A percentile compares a stretch with the other conserved stretches of the same genome.
Conservation (phyloP, 2,329 filamentous ascomycete genomes). For the Pseudogymnoascus pannorum region DNA sequence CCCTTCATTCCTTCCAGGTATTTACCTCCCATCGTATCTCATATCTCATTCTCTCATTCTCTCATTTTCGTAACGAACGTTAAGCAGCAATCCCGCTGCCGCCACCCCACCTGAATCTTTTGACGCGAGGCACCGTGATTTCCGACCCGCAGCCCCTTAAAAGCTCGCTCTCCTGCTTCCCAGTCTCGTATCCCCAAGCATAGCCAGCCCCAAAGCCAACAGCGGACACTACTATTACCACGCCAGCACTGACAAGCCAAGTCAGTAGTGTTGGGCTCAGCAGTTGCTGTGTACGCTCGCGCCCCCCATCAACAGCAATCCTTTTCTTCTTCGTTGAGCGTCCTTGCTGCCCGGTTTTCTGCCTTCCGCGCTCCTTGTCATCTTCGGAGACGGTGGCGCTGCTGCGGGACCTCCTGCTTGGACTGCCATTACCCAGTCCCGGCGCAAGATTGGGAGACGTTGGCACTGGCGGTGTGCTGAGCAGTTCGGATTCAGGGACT, state of each 20-base stretch:
- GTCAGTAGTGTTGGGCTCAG: conserved; percentile 55
- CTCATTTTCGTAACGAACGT: not conserved
- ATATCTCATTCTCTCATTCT: not conserved
- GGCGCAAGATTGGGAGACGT: conserved; percentile 21
- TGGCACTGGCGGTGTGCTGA: conserved; percentile 30
- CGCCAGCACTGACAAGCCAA: conserved; percentile 58
- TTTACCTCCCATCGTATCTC: not conserved
- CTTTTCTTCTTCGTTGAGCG: conserved; percentile 38
- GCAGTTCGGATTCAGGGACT: conserved; percentile 54
- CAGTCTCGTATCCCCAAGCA: conserved; percentile 60
- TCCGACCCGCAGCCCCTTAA: conserved; percentile 30
- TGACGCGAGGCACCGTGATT: conserved; percentile 28
- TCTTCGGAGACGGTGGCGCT: not conserved
- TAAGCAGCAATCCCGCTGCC: conserved; percentile 7
- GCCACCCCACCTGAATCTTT: conserved; percentile 10
- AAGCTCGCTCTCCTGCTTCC: conserved; percentile 45
- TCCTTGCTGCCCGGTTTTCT: not conserved
- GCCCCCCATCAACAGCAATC: conserved; percentile 30
- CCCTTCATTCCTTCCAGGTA: not conserved
- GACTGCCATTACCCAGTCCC: conserved; percentile 37
- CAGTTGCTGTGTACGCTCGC: conserved; percentile 19
- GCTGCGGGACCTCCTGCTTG: conserved; percentile 5
- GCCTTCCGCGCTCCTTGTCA: not conserved
- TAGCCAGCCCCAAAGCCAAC: conserved; percentile 64
- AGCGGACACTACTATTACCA: conserved; percentile 60